phyloP scores from a whole-genome alignment of 805 yeast genomes.

The Kluyveromyces nonfermentans region DNA sequence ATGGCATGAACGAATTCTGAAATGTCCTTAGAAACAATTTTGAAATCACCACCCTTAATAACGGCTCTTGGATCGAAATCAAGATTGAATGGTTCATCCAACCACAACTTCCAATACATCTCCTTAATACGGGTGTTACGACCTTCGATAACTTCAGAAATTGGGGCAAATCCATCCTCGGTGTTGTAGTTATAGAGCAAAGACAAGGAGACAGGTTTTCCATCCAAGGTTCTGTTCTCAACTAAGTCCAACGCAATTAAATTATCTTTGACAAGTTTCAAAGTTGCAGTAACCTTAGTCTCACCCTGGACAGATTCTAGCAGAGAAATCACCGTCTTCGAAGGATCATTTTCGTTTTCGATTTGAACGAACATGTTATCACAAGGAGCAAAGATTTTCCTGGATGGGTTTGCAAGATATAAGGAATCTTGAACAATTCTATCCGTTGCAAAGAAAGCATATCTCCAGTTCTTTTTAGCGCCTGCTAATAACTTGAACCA shows the following conservation, averaged over 20 bases:
- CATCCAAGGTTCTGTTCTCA: constrained; percentile 82
- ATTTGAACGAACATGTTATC: constrained; percentile 56
- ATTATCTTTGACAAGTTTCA: constrained; percentile 41
- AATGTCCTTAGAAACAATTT: constrained; percentile 67
- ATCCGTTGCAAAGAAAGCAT: constrained; percentile 72
- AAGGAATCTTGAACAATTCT: constrained; percentile 79
- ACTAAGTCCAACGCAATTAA: constrained; percentile 64
- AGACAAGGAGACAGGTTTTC: constrained; percentile 62
- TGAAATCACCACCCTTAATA: constrained; percentile 60
- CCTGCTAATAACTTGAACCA: constrained; percentile 89
- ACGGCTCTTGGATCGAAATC: constrained; percentile 62
- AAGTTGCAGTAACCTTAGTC: constrained; percentile 53
- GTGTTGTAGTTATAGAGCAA: constrained; percentile 74
- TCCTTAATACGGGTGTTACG: constrained; percentile 90
- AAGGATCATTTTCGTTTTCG: constrained; percentile 38
- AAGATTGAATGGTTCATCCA: constrained; percentile 51
- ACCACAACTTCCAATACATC: constrained; percentile 98
- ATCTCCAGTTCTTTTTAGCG: constrained; percentile 71
- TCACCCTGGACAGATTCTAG: constrained; percentile 68
- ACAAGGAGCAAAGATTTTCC: constrained; percentile 69
- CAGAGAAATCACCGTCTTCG: constrained; percentile 53
- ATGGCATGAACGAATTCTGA: constrained; percentile 93
- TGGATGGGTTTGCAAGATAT: constrained; percentile 71
- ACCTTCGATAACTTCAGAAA: constrained; percentile 78
- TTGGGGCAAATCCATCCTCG: constrained; percentile 90